Evolutionary conservation across 129 eudicot genomes (phyloP).

Genomic region (Tagetes patula): DNA sequence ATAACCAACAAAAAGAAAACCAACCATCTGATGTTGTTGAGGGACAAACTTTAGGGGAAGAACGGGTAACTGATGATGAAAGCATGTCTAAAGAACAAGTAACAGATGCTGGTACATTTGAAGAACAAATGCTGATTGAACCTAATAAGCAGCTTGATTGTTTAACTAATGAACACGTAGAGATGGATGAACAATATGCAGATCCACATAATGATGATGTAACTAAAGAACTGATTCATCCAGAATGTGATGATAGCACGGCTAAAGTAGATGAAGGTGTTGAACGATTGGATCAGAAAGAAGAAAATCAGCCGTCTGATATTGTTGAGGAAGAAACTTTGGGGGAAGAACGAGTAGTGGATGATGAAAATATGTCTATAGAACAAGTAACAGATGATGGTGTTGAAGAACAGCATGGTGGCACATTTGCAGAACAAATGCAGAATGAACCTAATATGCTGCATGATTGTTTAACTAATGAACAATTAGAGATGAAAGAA

Average conservation of each 20-base stretch:
- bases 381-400: constrained; percentile 6
- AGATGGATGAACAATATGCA: constrained; percentile 6
- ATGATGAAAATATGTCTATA: constrained; percentile 11
- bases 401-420: constrained; percentile 19
- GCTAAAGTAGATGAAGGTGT: no score
- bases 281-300: no score
- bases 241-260: neutral
- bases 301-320: no score
- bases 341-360: constrained; percentile 2
- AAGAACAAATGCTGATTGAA: constrained; percentile 18
- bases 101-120: neutral
- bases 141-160: neutral
- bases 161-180: neutral
- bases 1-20: constrained; percentile 18
- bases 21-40: constrained; percentile 18
- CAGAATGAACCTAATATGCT: neutral
- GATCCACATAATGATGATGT: neutral
- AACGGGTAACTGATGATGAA: constrained; percentile 12
- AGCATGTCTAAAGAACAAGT: constrained; percentile 11
- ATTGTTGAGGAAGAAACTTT: neutral
- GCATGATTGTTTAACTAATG: neutral
- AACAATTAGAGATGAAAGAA: constrained; percentile 12
- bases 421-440: constrained; percentile 14
- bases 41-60: constrained; percentile 9
- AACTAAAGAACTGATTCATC: constrained; percentile 11